A percentile compares a stretch with the other conserved stretches of the same genome.
Conservation (phyloP, 2,329 filamentous ascomycete genomes). For the Penicillium aurantiogriseum region DNA sequence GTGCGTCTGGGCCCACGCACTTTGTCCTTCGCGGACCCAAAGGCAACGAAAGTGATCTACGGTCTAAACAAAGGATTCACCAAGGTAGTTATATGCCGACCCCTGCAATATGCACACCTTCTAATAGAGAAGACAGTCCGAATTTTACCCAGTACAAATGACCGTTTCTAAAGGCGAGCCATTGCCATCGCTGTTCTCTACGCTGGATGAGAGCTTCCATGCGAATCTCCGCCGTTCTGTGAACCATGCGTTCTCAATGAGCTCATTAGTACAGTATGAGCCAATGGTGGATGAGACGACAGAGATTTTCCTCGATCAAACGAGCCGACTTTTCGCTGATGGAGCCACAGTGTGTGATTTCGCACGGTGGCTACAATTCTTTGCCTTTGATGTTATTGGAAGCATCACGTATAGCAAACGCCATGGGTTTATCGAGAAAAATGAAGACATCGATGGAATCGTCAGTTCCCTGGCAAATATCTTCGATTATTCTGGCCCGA, state of each 20-base stretch:
- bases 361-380: slow-evolving; percentile 68
- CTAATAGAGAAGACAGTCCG: slow-evolving; percentile 12
- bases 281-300: slow-evolving; percentile 76
- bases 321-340: slow-evolving; percentile 53
- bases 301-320: slow-evolving; percentile 66
- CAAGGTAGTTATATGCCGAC: slow-evolving; percentile 57
- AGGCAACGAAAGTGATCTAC: slow-evolving; percentile 65
- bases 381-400: slow-evolving; percentile 81
- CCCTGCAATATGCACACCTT: background rate
- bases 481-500: background rate
- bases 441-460: slow-evolving; percentile 74
- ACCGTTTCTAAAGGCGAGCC: slow-evolving; percentile 17
- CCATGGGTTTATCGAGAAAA: slow-evolving; percentile 72
- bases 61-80: slow-evolving; percentile 76
- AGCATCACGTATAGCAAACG: slow-evolving; percentile 75
- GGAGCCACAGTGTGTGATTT: slow-evolving; percentile 21
- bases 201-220: slow-evolving; percentile 65
- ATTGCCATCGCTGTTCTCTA: slow-evolving; percentile 18
- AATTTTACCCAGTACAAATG: slow-evolving; percentile 21
- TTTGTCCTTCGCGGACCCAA: slow-evolving; percentile 71
- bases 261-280: slow-evolving; percentile 72
- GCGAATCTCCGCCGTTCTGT: slow-evolving; percentile 71
- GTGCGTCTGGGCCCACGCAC: slow-evolving; percentile 71
- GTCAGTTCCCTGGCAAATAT: slow-evolving; percentile 55
- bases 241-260: slow-evolving; percentile 76